Percentiles rank a stretch among this genome's conserved stretches.
Conservation (phyloP, 139 green algal genomes). For the Chlamydomonas incerta region DNA sequence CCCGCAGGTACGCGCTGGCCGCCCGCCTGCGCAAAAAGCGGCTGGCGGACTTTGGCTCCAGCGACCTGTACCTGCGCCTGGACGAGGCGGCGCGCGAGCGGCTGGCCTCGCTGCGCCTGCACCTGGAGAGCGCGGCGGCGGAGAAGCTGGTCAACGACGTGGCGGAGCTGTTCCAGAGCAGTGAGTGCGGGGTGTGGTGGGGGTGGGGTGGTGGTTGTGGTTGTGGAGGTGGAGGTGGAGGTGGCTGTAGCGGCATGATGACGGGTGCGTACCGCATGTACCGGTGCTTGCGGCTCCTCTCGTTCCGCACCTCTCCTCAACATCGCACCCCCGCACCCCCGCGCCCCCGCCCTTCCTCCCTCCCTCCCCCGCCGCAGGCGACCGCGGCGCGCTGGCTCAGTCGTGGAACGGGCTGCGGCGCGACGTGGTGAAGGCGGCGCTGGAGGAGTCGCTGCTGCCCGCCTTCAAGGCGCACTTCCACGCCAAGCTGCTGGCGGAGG, state of each 20-base stretch:
- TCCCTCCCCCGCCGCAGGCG: neutral
- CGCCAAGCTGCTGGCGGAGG: constrained; percentile 49
- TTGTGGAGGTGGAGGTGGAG: neutral
- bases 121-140: neutral
- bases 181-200: constrained; percentile 9
- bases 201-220: neutral
- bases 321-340: too few species aligned
- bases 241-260: neutral
- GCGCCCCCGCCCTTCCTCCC: too few species aligned
- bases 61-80: constrained; percentile 39
- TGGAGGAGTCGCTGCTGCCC: constrained; percentile 72
- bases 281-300: too few species aligned
- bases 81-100: constrained; percentile 37
- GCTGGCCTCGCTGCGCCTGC: constrained; percentile 37
- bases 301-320: too few species aligned
- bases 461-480: constrained; percentile 65
- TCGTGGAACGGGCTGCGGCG: constrained; percentile 79
- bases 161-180: constrained; percentile 11
- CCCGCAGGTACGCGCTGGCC: constrained; percentile 60
- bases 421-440: constrained; percentile 65
- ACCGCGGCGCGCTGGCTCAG: neutral
- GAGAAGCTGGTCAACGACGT: constrained; percentile 13
- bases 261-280: too few species aligned
- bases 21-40: constrained; percentile 85
- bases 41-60: constrained; percentile 33